These are phyloP conservation scores for Mycena metata DNA, from an alignment of 768 basidiomycete genomes.

Conservation along the genomic window DNA sequence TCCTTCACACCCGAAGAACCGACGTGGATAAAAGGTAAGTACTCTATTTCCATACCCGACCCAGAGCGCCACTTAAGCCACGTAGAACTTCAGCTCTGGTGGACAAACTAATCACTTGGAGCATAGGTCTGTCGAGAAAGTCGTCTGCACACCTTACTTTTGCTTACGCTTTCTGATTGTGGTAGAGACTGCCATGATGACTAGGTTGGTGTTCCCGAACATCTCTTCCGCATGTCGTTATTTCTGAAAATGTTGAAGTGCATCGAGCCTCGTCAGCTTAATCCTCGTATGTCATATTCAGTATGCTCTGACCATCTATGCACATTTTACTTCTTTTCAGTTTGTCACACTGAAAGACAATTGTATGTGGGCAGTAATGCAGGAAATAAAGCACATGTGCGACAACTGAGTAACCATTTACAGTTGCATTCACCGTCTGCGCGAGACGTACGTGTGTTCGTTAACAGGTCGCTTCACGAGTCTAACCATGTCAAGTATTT, in stretches of 20 bases:
- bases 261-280: background rate
- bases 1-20: background rate
- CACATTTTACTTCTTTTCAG: background rate
- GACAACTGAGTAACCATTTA: background rate
- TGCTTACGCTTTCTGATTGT: background rate
- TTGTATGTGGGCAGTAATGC: background rate
- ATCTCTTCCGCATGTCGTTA: background rate
- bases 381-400: background rate
- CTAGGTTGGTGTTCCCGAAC: background rate
- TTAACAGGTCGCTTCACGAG: background rate
- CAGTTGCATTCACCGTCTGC: background rate
- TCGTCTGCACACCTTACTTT: background rate
- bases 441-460: background rate
- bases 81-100: background rate
- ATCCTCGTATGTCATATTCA: background rate
- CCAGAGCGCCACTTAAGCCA: too few species aligned
- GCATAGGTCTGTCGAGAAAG: background rate
- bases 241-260: background rate
- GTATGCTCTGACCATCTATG: background rate
- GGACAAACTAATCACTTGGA: background rate
- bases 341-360: background rate
- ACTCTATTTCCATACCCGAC: background rate
- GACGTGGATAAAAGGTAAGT: background rate
- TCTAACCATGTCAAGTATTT: background rate
- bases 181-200: background rate